Evolutionary conservation across 768 basidiomycete species (phyloP).

Genomic region (Cubamyces sp.): DNA sequence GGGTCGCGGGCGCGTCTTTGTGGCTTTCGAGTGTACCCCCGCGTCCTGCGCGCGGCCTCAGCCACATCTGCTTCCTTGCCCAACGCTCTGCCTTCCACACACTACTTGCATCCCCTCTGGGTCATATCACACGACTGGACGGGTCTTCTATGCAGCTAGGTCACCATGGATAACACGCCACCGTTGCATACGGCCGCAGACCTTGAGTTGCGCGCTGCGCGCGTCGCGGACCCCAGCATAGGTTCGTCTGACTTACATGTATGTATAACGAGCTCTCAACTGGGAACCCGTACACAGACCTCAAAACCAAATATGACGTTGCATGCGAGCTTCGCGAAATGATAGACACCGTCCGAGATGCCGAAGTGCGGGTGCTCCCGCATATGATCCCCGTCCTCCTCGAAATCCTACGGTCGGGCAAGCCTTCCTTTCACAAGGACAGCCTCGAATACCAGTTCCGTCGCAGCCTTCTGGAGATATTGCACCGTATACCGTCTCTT

Average conservation of each 20-base stretch:
- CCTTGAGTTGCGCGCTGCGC: slow-evolving; percentile 70
- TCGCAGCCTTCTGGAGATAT: slow-evolving; percentile 82
- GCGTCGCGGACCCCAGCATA: slow-evolving; percentile 75
- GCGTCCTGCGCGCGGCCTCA: slow-evolving; percentile 18
- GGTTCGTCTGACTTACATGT: slow-evolving; percentile 44
- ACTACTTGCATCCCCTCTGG: background rate
- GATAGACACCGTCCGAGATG: slow-evolving; percentile 78
- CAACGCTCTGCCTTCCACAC: background rate
- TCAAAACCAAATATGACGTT: slow-evolving; percentile 69
- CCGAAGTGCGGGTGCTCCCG: slow-evolving; percentile 70
- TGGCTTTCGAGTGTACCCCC: slow-evolving; percentile 22
- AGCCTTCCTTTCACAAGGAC: slow-evolving; percentile 69
- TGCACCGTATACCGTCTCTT: slow-evolving; percentile 83
- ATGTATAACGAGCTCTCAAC: background rate
- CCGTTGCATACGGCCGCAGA: slow-evolving; percentile 54
- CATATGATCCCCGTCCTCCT: slow-evolving; percentile 75
- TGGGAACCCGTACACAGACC: slow-evolving; percentile 47
- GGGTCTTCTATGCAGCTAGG: slow-evolving; percentile 10
- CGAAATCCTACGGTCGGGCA: slow-evolving; percentile 70
- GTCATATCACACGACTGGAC: background rate
- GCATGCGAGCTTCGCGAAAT: slow-evolving; percentile 81
- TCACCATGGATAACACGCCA: slow-evolving; percentile 48
- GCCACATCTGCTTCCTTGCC: slow-evolving; percentile 13
- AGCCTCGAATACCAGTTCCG: slow-evolving; percentile 80
- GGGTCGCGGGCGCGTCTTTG: slow-evolving; percentile 23